Conservation (phyloP, 257 asterid genomes). For the Nicotiana benthamiana region DNA sequence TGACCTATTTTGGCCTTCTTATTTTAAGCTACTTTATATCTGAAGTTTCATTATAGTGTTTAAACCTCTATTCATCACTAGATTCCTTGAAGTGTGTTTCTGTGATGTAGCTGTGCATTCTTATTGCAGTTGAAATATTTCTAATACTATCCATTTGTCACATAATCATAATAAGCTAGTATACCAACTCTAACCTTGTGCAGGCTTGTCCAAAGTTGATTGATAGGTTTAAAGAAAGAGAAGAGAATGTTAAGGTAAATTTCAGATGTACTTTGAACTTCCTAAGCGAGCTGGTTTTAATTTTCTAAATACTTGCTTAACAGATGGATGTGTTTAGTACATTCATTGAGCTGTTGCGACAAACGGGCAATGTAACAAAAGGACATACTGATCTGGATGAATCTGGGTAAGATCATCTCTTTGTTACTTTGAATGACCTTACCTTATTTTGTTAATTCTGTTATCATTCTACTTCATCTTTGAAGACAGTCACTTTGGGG, state of each 20-base stretch:
- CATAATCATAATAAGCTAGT: not conserved
- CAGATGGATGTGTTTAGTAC: conserved; percentile 98
- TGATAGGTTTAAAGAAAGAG: conserved; percentile 96
- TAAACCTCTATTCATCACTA: not conserved
- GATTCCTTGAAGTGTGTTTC: not conserved
- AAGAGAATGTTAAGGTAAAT: conserved; percentile 94
- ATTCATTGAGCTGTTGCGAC: conserved; percentile 86
- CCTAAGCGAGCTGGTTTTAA: not conserved
- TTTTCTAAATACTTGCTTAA: conserved; percentile 22
- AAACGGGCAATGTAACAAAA: conserved; percentile 90
- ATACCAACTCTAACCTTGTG: not conserved
- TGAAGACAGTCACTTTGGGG: not conserved
- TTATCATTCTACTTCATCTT: not conserved
- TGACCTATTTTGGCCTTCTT: not conserved
- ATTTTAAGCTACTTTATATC: not conserved
- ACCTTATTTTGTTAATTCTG: not conserved
- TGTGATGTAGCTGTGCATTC: not conserved
- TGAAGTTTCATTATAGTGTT: not conserved
- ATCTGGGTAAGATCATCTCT: conserved; percentile 61
- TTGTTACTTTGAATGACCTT: not conserved
- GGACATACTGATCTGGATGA: conserved; percentile 75
- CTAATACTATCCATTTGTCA: not conserved
- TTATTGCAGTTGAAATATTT: not conserved
- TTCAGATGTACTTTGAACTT: not conserved
- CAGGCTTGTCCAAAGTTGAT: conserved; percentile 99